These are phyloP conservation scores for Solanum virginianum DNA, from an alignment of 257 asterid genomes.

Conservation along the genomic window DNA sequence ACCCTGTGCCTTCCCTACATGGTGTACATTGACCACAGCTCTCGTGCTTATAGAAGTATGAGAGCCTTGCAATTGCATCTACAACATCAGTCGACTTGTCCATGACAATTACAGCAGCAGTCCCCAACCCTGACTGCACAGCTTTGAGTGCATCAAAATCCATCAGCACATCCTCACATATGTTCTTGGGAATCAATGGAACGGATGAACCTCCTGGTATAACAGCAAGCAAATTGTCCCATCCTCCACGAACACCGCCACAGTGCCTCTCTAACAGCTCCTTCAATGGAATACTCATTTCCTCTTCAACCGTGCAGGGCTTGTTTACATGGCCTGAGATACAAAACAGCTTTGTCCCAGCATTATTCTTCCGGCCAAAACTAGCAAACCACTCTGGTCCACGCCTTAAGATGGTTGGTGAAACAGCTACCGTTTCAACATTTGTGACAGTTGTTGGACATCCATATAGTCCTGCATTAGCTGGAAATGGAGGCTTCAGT, in stretches of 20 bases:
- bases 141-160: conserved; percentile 98
- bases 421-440: conserved; percentile 96
- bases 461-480: conserved; percentile 92
- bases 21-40: conserved; percentile 99
- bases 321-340: conserved; percentile 96
- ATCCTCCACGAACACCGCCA: conserved; percentile 98
- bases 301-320: conserved; percentile 99
- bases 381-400: conserved; percentile 99
- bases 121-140: conserved; percentile 91
- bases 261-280: conserved; percentile 92
- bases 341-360: conserved; percentile 89
- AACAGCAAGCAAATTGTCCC: conserved; percentile 93
- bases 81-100: conserved; percentile 96
- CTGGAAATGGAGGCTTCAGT: conserved; percentile 98
- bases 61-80: conserved; percentile 90
- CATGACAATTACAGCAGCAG: conserved; percentile 98
- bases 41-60: conserved; percentile 97
- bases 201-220: conserved; percentile 98
- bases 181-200: conserved; percentile 65
- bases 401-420: conserved; percentile 93
- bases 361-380: conserved; percentile 91
- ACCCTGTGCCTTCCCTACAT: conserved; percentile 97
- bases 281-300: conserved; percentile 90
- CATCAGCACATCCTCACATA: conserved; percentile 95
- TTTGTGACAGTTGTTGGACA: conserved; percentile 97